Conservation (phyloP, 306 rosid genomes). For the Leucaena leucocephala region DNA sequence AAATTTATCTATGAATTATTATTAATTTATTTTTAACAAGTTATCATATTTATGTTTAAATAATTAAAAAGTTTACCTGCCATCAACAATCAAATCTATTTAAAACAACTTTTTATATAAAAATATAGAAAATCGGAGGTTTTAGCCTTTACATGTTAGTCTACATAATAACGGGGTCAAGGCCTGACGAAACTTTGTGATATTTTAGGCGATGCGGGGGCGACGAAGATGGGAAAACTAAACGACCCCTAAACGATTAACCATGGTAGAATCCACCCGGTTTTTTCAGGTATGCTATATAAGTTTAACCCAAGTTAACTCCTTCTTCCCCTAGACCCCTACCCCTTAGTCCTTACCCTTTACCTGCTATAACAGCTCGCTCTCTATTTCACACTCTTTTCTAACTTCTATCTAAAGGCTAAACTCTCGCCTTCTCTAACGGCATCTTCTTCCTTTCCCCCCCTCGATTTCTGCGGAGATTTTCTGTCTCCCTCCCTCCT, state of each 20-base stretch:
- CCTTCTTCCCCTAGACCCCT: not conserved
- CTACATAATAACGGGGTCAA: too few relatives aligned
- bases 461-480: slow-evolving; percentile 23
- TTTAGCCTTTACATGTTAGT: not conserved
- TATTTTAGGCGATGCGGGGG: not conserved
- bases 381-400: not conserved
- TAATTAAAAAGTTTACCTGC: not conserved
- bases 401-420: slow-evolving; percentile 10
- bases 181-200: not conserved
- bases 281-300: not conserved
- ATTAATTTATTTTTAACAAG: too few relatives aligned
- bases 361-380: not conserved
- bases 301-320: slow-evolving; percentile 2
- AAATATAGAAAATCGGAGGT: not conserved
- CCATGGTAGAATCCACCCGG: slow-evolving; percentile 1
- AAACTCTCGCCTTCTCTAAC: slow-evolving; percentile 26
- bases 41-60: not conserved
- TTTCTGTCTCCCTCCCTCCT: slow-evolving; percentile 20
- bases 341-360: too few relatives aligned
- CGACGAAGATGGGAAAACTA: not conserved
- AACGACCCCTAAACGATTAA: not conserved
- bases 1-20: too few relatives aligned
- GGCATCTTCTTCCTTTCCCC: slow-evolving; percentile 38
- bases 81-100: not conserved
- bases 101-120: not conserved